These are phyloP conservation scores for Solanum paucissectum DNA, from an alignment of 257 asterid species.

Conservation along the genomic window DNA sequence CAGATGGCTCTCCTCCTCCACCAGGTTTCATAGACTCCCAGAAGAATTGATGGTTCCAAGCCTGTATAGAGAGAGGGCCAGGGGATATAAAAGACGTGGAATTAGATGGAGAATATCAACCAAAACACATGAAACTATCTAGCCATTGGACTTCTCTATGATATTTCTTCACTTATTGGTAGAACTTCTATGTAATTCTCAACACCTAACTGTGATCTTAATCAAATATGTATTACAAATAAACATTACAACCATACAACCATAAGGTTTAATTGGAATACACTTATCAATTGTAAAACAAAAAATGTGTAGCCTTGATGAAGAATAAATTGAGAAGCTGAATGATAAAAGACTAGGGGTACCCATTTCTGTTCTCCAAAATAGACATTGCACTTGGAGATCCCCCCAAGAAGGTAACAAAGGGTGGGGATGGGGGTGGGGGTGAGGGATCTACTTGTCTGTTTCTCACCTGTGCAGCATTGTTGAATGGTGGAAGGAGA, in stretches of 20 bases:
- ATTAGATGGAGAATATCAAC: not conserved
- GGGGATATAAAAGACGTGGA: not conserved
- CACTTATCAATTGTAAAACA: not conserved
- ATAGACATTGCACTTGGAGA: not conserved
- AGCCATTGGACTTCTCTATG: not conserved
- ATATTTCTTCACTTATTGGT: not conserved
- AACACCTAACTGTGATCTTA: not conserved
- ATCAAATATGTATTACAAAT: not conserved
- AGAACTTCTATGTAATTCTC: not conserved
- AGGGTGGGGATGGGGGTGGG: not conserved
- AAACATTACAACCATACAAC: not conserved
- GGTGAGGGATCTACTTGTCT: not conserved
- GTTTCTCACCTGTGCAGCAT: conserved; percentile 83
- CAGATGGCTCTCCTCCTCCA: conserved; percentile 89
- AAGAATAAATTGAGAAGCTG: not conserved
- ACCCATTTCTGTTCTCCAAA: not conserved
- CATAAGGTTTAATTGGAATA: not conserved
- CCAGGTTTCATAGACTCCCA: conserved; percentile 96
- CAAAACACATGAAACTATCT: not conserved
- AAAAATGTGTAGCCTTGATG: not conserved
- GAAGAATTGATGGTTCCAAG: conserved; percentile 90
- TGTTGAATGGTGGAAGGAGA: conserved; percentile 83
- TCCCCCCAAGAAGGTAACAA: not conserved
- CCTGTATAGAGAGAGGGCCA: conserved; percentile 24
- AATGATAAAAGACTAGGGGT: not conserved